Conservation (phyloP, 2,329 filamentous ascomycete species). For the Penicillium janthinellum region DNA sequence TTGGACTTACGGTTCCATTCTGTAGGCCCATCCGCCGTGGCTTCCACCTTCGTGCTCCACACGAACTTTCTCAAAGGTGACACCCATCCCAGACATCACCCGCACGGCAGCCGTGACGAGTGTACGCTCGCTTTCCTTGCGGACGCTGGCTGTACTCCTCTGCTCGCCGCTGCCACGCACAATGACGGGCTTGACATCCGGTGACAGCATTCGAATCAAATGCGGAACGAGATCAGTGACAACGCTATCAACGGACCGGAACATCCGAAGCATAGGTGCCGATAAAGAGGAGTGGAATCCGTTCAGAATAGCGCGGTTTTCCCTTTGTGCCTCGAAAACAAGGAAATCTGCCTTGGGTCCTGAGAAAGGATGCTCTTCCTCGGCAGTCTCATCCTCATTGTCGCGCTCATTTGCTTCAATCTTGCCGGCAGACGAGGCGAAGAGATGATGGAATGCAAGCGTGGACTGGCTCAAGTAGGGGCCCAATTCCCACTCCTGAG, state of each 20-base stretch:
- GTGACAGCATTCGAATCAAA: constrained; percentile 78
- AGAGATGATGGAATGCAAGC: constrained; percentile 87
- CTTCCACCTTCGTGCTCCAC: constrained; percentile 69
- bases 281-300: constrained; percentile 72
- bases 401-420: constrained; percentile 49
- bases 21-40: constrained; percentile 75
- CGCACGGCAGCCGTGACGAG: constrained; percentile 80
- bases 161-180: constrained; percentile 69
- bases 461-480: constrained; percentile 85
- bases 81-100: constrained; percentile 79
- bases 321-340: constrained; percentile 78
- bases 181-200: constrained; percentile 87
- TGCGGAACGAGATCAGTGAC: constrained; percentile 84
- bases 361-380: constrained; percentile 70
- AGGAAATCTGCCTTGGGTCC: constrained; percentile 80
- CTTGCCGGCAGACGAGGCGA: constrained; percentile 69
- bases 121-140: constrained; percentile 78
- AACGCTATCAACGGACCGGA: constrained; percentile 76
- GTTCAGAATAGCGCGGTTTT: constrained; percentile 73
- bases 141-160: constrained; percentile 75
- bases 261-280: constrained; percentile 71
- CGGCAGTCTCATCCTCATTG: constrained; percentile 48
- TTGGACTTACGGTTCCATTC: constrained; percentile 83
- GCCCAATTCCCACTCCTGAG: constrained; percentile 88
- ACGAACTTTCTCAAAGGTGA: constrained; percentile 77